Evolutionary conservation across 257 asterid species (phyloP).

Genomic region (Euphrasia confusa): DNA sequence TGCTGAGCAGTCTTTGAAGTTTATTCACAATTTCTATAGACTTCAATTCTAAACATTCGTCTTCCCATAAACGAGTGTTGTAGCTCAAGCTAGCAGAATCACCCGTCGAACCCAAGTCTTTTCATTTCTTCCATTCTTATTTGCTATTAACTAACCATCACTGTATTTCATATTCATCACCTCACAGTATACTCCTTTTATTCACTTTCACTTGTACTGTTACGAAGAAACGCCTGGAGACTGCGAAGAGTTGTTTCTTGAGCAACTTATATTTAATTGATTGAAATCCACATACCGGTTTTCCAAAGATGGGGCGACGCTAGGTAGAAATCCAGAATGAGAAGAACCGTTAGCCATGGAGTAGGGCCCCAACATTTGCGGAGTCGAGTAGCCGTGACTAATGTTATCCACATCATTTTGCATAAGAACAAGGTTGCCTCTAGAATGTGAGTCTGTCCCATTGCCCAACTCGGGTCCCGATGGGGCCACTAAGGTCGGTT

Average conservation of each 20-base stretch:
- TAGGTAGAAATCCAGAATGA: slow-evolving; percentile 32
- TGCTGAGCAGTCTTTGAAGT: neutral
- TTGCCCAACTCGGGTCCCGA: slow-evolving; percentile 40
- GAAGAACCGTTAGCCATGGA: slow-evolving; percentile 25
- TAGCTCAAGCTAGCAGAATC: neutral
- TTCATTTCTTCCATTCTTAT: neutral
- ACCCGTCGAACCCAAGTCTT: neutral
- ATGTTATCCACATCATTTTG: slow-evolving; percentile 34
- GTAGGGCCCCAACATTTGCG: slow-evolving; percentile 28
- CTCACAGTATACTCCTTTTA: neutral
- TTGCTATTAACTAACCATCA: neutral
- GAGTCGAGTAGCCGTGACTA: slow-evolving; percentile 34
- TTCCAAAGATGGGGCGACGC: slow-evolving; percentile 38
- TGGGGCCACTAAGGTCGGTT: slow-evolving; percentile 38
- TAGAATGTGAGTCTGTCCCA: slow-evolving; percentile 35
- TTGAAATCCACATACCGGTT: slow-evolving; percentile 48
- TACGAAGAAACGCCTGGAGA: slow-evolving; percentile 65
- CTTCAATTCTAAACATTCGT: neutral
- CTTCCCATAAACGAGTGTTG: neutral
- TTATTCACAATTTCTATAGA: neutral
- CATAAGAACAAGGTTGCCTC: slow-evolving; percentile 33
- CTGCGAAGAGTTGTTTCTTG: slow-evolving; percentile 62
- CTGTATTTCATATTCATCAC: neutral
- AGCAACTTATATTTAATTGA: slow-evolving; percentile 56
- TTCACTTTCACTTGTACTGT: neutral